Evolutionary conservation across 2,329 filamentous ascomycete species (phyloP), one percentile per base, ranked within the genome.

Genomic region (Bipolaris zeicola): DNA sequence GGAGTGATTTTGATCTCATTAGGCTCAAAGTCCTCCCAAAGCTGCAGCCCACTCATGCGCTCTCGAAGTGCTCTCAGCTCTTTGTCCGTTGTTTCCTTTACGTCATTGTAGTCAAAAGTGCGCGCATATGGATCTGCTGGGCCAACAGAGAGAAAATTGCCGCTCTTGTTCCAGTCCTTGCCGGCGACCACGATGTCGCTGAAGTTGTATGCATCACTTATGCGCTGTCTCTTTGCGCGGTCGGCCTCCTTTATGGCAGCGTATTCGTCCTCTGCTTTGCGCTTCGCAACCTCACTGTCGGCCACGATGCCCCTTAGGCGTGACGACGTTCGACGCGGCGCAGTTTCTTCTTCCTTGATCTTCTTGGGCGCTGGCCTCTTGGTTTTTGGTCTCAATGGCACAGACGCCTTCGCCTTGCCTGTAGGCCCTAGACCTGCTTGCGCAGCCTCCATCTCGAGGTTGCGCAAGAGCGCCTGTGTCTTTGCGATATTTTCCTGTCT

Each of bases 1-100:
- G 59, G 59, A 3, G 63, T 66, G 28, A 64, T 60, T 44, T 64
- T 64, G 42, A 65, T 66, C 31, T 91, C 91, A 34, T 57, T 93
- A 0, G 93, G 92, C 18, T 87, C 85, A 83, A 91, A 96, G 13
- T 88, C 87, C 55, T 96, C 89, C 80, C 96, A 98, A 0, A 99
- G 73, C 61, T 89, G 81, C 18, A 99, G 76, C 0, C 85, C 82
- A 58, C 86, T 89, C 89, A 98, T 93, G 43, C 87, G 87, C 72
- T 91, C 81, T 31, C 94, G 81, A 52, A 97, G 64, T 0, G 84
- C 83, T 70, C 89, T 90, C 6, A 98, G 71, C 20, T 88, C 87
- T 66, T 90, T 87, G 68, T 96, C 88, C 0, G 85, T 88, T 0
- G 91, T 96, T 60, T 91, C 86, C 58, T 89, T 87, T 4, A 95